Percentiles rank a stretch among this genome's conserved stretches.
Evolutionary conservation across 2,329 filamentous ascomycete genomes (phyloP).

Genomic region (Trichophyton simii): DNA sequence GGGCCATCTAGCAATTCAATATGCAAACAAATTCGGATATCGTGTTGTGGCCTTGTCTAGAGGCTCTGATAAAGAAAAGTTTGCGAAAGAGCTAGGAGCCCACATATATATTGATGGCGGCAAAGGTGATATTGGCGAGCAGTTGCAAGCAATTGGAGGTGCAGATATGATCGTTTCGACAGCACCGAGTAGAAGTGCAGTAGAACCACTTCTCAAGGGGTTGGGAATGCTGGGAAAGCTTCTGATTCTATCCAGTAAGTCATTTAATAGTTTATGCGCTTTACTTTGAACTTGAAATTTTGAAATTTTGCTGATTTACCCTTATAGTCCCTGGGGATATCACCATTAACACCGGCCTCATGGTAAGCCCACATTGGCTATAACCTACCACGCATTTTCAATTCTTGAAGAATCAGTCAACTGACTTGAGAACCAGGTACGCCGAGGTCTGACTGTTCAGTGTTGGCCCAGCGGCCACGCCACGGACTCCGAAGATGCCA

Average conservation of each 20-base stretch:
- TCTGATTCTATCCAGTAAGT: constrained; percentile 21
- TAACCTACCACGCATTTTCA: not conserved
- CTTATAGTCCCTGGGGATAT: constrained; percentile 16
- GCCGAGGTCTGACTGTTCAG: constrained; percentile 37
- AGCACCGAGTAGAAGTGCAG: constrained; percentile 24
- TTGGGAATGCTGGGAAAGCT: constrained; percentile 27
- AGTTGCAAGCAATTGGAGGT: constrained; percentile 27
- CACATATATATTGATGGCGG: constrained; percentile 43
- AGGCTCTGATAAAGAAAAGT: constrained; percentile 40
- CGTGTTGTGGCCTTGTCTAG: constrained; percentile 41
- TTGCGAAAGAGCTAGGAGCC: constrained; percentile 43
- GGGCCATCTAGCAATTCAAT: constrained; percentile 69
- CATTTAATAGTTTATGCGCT: not conserved
- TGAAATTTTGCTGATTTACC: not conserved
- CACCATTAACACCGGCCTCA: constrained; percentile 5
- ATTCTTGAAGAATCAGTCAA: not conserved
- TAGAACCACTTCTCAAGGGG: constrained; percentile 26
- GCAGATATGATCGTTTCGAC: constrained; percentile 27
- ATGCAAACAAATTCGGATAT: constrained; percentile 81
- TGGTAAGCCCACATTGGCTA: constrained; percentile 10
- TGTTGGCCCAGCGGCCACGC: constrained; percentile 44
- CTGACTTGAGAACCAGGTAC: constrained; percentile 19
- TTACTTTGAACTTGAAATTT: not conserved
- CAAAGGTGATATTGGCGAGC: constrained; percentile 24
- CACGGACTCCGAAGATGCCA: constrained; percentile 41